Conservation (phyloP, 768 basidiomycete species). For the Boletus sensibilis region DNA sequence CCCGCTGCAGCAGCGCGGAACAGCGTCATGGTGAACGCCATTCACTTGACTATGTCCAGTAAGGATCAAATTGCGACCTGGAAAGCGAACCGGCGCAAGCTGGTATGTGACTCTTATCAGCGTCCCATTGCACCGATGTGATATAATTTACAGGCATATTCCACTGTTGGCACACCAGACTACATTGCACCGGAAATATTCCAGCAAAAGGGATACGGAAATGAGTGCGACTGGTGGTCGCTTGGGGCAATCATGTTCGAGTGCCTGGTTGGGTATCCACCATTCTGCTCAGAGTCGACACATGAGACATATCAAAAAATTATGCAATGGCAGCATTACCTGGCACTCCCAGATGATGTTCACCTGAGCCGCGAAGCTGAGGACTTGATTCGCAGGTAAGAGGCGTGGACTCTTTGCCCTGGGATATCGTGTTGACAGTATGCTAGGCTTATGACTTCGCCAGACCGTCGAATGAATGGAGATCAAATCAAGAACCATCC, state of each 20-base stretch:
- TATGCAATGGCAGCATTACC: constrained; percentile 86
- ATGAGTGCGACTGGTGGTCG: constrained; percentile 99
- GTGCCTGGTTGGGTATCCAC: constrained; percentile 94
- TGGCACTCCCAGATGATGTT: constrained; percentile 91
- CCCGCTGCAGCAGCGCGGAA: constrained; percentile 62
- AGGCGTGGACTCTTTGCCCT: not conserved
- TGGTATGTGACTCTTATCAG: constrained; percentile 50
- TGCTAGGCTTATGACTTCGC: constrained; percentile 75
- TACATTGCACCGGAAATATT: constrained; percentile 98
- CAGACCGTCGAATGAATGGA: constrained; percentile 71
- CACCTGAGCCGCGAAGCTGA: constrained; percentile 90
- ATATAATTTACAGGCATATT: constrained; percentile 69
- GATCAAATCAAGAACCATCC: constrained; percentile 90
- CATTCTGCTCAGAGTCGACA: constrained; percentile 93
- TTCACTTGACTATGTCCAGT: constrained; percentile 92
- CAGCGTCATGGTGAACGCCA: constrained; percentile 96
- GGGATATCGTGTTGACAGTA: constrained; percentile 3
- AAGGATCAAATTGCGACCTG: constrained; percentile 96
- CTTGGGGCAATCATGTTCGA: constrained; percentile 99
- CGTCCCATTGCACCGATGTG: not conserved
- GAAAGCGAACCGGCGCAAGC: constrained; percentile 96
- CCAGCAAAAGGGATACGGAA: constrained; percentile 93
- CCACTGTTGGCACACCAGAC: constrained; percentile 96
- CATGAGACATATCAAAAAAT: constrained; percentile 99
- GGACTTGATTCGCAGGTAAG: constrained; percentile 80